A percentile compares a stretch with the other conserved stretches of the same genome.
phyloP scores from a whole-genome alignment of 2,329 filamentous ascomycete genomes.

The Hymenoscyphus salicellus region DNA sequence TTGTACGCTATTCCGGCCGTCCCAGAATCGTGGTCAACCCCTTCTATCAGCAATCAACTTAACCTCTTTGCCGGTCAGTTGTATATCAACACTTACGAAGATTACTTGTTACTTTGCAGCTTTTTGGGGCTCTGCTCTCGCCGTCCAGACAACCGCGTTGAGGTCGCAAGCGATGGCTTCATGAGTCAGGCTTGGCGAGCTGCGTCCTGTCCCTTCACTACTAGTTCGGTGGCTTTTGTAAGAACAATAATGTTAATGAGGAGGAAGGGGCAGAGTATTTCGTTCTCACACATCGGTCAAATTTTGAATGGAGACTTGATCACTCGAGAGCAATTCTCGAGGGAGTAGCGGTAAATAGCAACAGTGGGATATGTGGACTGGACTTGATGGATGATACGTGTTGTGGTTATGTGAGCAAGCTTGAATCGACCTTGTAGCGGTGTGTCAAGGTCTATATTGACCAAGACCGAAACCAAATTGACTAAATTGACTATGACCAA shows the following conservation, averaged over 20 bases:
- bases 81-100: constrained; percentile 52
- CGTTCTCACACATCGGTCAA: constrained; percentile 3
- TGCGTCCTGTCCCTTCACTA: not conserved
- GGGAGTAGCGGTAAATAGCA: not conserved
- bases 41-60: constrained; percentile 41
- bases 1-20: constrained; percentile 42
- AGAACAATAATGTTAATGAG: constrained; percentile 4
- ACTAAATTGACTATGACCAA: not conserved
- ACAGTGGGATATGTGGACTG: not conserved
- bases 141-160: constrained; percentile 5
- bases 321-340: not conserved
- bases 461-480: not conserved
- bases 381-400: not conserved
- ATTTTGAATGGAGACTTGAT: constrained; percentile 13
- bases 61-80: constrained; percentile 67
- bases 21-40: constrained; percentile 23
- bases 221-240: constrained; percentile 6
- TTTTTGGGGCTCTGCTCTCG: constrained; percentile 48
- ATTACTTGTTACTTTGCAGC: constrained; percentile 53
- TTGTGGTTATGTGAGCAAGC: not conserved
- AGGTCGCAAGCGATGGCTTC: constrained; percentile 19
- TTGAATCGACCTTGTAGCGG: not conserved
- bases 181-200: not conserved
- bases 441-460: not conserved
- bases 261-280: constrained; percentile 10